Conservation (phyloP, 2,329 filamentous ascomycete species). For the Neodidymelliopsis sp. region DNA sequence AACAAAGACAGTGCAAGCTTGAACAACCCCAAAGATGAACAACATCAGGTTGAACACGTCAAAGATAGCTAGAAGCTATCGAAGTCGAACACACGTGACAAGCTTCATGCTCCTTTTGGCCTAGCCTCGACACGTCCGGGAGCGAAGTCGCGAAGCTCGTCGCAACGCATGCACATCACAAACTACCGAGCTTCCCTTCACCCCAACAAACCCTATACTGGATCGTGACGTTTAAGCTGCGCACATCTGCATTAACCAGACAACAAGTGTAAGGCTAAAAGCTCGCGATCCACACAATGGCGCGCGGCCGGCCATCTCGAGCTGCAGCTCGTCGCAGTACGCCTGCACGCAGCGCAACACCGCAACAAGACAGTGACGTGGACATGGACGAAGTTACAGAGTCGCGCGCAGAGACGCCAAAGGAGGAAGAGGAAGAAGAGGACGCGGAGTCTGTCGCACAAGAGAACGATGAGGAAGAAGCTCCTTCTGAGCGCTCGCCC, state of each 20-base stretch:
- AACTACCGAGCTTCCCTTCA: background rate
- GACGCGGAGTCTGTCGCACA: slow-evolving; percentile 59
- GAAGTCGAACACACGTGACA: slow-evolving; percentile 5
- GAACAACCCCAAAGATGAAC: too few species aligned
- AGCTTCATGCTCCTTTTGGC: background rate
- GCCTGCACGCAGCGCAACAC: slow-evolving; percentile 46
- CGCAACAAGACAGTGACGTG: slow-evolving; percentile 45
- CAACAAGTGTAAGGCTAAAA: background rate
- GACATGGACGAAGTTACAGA: slow-evolving; percentile 45
- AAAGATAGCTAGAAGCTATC: too few species aligned
- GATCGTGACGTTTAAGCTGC: background rate
- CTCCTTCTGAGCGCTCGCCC: slow-evolving; percentile 55
- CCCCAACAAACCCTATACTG: background rate
- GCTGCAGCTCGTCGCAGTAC: slow-evolving; percentile 51
- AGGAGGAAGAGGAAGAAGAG: slow-evolving; percentile 59
- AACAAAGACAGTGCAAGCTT: too few species aligned
- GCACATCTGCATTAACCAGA: background rate
- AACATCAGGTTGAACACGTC: too few species aligned
- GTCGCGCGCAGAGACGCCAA: slow-evolving; percentile 49
- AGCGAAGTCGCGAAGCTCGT: slow-evolving; percentile 24
- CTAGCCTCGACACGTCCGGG: slow-evolving; percentile 18
- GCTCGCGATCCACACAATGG: slow-evolving; percentile 31
- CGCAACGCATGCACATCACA: slow-evolving; percentile 9
- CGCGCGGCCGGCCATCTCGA: slow-evolving; percentile 47
- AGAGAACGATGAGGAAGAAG: slow-evolving; percentile 50